These are phyloP conservation scores for Chlorella sp. DNA, from an alignment of 139 green algal genomes.

Conservation along the genomic window DNA sequence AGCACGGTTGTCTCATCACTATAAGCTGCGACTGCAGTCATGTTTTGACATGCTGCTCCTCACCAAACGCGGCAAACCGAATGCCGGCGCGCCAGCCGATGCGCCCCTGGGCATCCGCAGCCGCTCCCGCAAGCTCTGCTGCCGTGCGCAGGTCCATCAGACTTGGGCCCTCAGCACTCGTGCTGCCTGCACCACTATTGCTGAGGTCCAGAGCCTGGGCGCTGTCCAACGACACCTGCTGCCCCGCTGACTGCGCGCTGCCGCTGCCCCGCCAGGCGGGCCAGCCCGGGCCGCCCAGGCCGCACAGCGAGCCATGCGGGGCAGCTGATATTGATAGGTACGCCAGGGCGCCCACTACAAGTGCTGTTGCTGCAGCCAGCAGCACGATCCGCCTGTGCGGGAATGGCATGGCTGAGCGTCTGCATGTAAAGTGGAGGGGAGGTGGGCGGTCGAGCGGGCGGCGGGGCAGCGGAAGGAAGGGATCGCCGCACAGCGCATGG, in stretches of 20 bases:
- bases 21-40: too few relatives aligned
- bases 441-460: neutral
- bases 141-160: neutral
- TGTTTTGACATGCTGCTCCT: neutral
- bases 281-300: too few relatives aligned
- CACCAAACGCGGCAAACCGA: constrained; percentile 32
- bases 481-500: too few relatives aligned
- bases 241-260: neutral
- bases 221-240: neutral
- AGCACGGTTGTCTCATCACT: too few relatives aligned
- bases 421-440: neutral
- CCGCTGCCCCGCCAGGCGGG: too few relatives aligned
- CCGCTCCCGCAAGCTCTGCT: neutral
- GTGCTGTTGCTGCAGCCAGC: neutral
- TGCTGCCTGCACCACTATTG: neutral
- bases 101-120: constrained; percentile 2
- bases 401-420: neutral
- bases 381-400: neutral
- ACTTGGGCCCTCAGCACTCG: neutral
- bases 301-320: too few relatives aligned
- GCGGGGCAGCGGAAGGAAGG: neutral
- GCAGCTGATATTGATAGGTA: neutral
- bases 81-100: constrained; percentile 22
- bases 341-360: neutral
- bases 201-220: neutral